These are phyloP conservation scores for Cordyceps pruinosa DNA, from an alignment of 2,329 filamentous ascomycete species.

Conservation along the genomic window DNA sequence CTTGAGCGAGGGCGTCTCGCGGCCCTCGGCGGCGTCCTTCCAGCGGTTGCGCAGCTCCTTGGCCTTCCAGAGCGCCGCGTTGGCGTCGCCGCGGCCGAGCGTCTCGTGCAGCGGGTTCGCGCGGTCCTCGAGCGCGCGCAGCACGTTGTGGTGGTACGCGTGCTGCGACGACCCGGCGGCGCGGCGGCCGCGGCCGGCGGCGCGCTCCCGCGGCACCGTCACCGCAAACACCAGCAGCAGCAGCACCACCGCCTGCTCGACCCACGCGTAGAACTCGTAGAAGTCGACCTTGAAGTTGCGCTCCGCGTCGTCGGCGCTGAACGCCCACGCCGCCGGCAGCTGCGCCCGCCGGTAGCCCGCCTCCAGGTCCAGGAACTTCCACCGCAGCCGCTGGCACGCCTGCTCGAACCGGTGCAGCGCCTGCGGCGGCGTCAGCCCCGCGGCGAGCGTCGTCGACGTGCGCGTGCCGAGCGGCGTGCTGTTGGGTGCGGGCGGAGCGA, in stretches of 20 bases:
- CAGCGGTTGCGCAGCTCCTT: constrained; percentile 67
- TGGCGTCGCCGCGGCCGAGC: constrained; percentile 49
- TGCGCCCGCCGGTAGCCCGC: constrained; percentile 47
- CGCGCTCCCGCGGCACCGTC: constrained; percentile 32
- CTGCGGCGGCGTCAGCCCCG: constrained; percentile 24
- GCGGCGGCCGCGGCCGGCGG: background rate
- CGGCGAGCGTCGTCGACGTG: constrained; percentile 12
- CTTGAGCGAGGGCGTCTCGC: constrained; percentile 37
- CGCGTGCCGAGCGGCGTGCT: constrained; percentile 7
- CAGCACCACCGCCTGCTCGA: constrained; percentile 64
- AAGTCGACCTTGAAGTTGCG: constrained; percentile 74
- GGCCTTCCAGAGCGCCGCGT: constrained; percentile 53
- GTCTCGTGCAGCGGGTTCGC: constrained; percentile 49
- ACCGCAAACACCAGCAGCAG: constrained; percentile 59
- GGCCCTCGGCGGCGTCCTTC: constrained; percentile 56
- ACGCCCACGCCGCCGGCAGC: constrained; percentile 28
- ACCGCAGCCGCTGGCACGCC: constrained; percentile 52
- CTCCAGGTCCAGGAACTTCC: constrained; percentile 57
- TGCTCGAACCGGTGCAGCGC: constrained; percentile 54
- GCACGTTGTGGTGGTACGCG: constrained; percentile 63
- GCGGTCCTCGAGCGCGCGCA: constrained; percentile 52
- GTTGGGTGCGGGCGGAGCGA: background rate
- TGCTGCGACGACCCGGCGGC: constrained; percentile 29
- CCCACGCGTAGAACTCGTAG: constrained; percentile 66
- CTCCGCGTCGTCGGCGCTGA: constrained; percentile 42